A percentile compares a stretch with the other conserved stretches of the same genome.
Evolutionary conservation across 345 rosid genomes (phyloP).

Genomic region (Carallia pectinifolia): DNA sequence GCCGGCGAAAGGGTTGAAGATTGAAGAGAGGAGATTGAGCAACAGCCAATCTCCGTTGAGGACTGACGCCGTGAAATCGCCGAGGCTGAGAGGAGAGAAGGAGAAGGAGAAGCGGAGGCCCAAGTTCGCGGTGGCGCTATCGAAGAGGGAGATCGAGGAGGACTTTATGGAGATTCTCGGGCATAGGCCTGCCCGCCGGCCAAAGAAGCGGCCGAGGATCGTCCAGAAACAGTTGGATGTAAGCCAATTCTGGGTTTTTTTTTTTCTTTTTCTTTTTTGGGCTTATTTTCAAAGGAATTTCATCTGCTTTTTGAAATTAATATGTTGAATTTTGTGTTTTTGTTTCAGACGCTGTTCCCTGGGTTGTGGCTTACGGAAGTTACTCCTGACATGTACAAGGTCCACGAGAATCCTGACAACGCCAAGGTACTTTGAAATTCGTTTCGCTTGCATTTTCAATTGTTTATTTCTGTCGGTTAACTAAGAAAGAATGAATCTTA

Average conservation of each 20-base stretch:
- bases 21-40: slow-evolving; percentile 29
- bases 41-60: slow-evolving; percentile 33
- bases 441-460: background rate
- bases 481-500: too few relatives aligned
- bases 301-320: background rate
- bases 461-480: background rate
- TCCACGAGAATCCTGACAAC: slow-evolving; percentile 48
- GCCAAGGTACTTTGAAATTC: slow-evolving; percentile 45
- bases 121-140: slow-evolving; percentile 41
- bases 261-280: background rate
- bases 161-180: slow-evolving; percentile 54
- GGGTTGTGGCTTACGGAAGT: slow-evolving; percentile 72
- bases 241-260: slow-evolving; percentile 20
- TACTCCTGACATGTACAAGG: slow-evolving; percentile 58
- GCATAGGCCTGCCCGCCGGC: slow-evolving; percentile 56
- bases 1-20: slow-evolving; percentile 15
- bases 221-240: slow-evolving; percentile 76
- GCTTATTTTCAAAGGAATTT: too few relatives aligned
- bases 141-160: slow-evolving; percentile 70
- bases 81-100: slow-evolving; percentile 25
- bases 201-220: slow-evolving; percentile 62
- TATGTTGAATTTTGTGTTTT: background rate
- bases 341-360: slow-evolving; percentile 55
- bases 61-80: slow-evolving; percentile 26
- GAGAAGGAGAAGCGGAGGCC: slow-evolving; percentile 23